phyloP scores from a whole-genome alignment of 2,329 filamentous ascomycete genomes.

The Aspergillus pseudotamarii region DNA sequence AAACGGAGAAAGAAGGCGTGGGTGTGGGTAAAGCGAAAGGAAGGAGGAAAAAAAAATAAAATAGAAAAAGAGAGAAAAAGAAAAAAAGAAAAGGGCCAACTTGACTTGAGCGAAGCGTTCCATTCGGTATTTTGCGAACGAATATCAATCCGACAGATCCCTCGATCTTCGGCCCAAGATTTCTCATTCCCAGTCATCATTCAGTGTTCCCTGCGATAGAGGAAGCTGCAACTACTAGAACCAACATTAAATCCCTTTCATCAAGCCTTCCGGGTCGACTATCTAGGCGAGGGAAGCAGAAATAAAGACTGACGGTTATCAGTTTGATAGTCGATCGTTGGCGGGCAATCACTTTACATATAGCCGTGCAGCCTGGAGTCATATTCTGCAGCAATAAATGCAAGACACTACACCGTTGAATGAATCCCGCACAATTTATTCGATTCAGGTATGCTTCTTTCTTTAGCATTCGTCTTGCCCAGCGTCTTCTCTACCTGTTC shows the following conservation, averaged over 20 bases:
- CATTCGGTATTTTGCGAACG: slow-evolving; percentile 23
- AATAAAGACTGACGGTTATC: neutral
- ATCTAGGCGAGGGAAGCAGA: neutral
- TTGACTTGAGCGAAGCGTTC: slow-evolving; percentile 21
- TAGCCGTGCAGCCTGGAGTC: slow-evolving; percentile 20
- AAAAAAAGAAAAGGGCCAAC: slow-evolving; percentile 9
- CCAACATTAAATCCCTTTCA: neutral
- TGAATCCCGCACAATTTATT: slow-evolving; percentile 4
- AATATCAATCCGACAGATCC: slow-evolving; percentile 28
- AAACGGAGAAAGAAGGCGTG: slow-evolving; percentile 24
- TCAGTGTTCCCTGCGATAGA: neutral
- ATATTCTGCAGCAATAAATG: slow-evolving; percentile 23
- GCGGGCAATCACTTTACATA: slow-evolving; percentile 12
- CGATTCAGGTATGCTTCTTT: slow-evolving; percentile 16
- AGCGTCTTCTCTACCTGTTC: neutral
- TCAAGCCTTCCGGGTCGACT: neutral
- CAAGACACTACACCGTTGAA: slow-evolving; percentile 19
- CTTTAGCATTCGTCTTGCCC: slow-evolving; percentile 8
- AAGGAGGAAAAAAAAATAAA: neutral
- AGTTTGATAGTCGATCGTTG: slow-evolving; percentile 12
- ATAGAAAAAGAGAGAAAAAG: neutral
- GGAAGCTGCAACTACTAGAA: neutral
- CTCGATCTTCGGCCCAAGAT: slow-evolving; percentile 15
- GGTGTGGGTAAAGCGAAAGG: slow-evolving; percentile 12
- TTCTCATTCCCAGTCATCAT: slow-evolving; percentile 2